Base-by-base conservation (phyloP, 768 basidiomycete species). In the Rhodotorula paludigena region DNA sequence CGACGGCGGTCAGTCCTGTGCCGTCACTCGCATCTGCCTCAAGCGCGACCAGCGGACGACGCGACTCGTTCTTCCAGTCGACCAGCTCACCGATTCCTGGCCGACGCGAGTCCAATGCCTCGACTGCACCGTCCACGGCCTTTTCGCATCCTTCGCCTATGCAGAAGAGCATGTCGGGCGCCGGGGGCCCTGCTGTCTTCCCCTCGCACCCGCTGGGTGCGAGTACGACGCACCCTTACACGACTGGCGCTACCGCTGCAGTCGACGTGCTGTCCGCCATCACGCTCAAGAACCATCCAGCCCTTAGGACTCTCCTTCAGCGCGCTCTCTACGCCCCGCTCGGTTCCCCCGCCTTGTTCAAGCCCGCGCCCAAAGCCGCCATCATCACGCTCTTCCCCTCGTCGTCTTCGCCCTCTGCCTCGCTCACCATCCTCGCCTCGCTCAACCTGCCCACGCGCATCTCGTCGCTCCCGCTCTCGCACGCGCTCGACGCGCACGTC, bases 401-500 rank as follows among this genome's bases (percentile, higher is more conserved):
- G 3, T 41, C 59, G 11, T 38, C 51, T 7, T 4, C 51, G 0
- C 35, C 61, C 11, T 12, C 5, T 14, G 52, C 30, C 6, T 23
- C 42, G 23, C 25, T 66, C 42, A 44, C 41, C 28, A 44, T 71
- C n/a, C 54, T 71, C 33, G 65, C 58, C 9, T 25, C 48, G 30
- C 18, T 58, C 36, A 56, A 60, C 35, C 15, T 53, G 25, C 51
- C 65, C 7, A 25, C 41, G 2, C 20, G 39, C 10, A 59, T 54
- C 35, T 0, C 21, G 0, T 20, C 49, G 5, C 18, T 63, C 20
- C 53, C 39, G 18, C 23, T 67, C 36, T 59, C 59, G 14, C 30
- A 42, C 30, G 61, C 65, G 11, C 30, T 71, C 48, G 65, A 66
- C 44, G 62, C 65, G 35, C 70, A 71, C 39, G 56, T 62, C 33